Conservation (phyloP, 2,329 filamentous ascomycete species). For the Beauveria sp. region DNA sequence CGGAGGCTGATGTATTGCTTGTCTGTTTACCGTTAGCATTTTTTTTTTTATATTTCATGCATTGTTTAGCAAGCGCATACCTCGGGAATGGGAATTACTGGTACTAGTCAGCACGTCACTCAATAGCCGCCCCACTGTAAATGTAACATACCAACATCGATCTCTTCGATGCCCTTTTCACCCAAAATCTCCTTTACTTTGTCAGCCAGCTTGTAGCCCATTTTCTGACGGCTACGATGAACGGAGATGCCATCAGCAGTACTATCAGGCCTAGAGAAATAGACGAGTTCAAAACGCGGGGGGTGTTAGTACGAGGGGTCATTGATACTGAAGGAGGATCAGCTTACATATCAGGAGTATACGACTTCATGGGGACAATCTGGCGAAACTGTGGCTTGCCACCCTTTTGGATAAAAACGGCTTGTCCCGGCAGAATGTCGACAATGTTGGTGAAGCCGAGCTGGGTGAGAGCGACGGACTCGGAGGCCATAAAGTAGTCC, state of each 20-base stretch:
- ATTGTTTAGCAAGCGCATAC: constrained; percentile 13
- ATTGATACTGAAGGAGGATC: neutral
- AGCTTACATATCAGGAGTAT: constrained; percentile 57
- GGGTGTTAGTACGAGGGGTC: neutral
- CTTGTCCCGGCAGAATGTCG: constrained; percentile 76
- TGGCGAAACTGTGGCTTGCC: constrained; percentile 66
- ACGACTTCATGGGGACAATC: constrained; percentile 58
- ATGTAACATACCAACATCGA: constrained; percentile 50
- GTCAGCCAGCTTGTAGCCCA: constrained; percentile 75
- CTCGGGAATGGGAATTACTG: constrained; percentile 64
- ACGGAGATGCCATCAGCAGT: constrained; percentile 80
- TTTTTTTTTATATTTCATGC: neutral
- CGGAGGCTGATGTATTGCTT: constrained; percentile 69
- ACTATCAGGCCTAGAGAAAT: constrained; percentile 71
- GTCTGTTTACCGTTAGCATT: constrained; percentile 41
- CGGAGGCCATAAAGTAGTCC: constrained; percentile 89
- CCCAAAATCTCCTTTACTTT: constrained; percentile 62
- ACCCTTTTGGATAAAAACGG: constrained; percentile 78
- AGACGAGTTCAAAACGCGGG: constrained; percentile 66
- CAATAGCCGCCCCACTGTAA: neutral
- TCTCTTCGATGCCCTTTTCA: constrained; percentile 61
- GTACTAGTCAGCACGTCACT: constrained; percentile 9
- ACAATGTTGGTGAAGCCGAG: constrained; percentile 69
- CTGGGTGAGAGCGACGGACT: constrained; percentile 75
- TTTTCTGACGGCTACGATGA: constrained; percentile 73